A percentile compares a stretch with the other conserved stretches of the same genome.
These are phyloP conservation scores for Akanthomyces uredinophilus DNA, from an alignment of 2,329 filamentous ascomycete genomes.

Conservation along the genomic window DNA sequence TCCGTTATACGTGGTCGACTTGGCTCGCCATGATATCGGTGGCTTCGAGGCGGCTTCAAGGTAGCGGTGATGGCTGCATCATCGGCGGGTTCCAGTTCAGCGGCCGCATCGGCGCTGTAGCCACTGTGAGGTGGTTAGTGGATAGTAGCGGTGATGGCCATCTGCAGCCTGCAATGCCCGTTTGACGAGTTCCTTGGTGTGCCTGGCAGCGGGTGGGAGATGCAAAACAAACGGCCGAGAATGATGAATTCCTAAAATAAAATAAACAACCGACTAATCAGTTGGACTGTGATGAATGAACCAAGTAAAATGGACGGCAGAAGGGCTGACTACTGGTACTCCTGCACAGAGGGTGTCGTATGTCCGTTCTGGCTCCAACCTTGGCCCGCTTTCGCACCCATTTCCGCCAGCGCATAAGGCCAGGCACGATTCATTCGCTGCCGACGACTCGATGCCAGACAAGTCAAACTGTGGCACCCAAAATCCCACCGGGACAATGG, in stretches of 20 bases:
- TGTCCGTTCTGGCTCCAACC: constrained; percentile 9
- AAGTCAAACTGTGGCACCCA: not conserved
- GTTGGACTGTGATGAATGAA: not conserved
- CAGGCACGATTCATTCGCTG: constrained; percentile 10
- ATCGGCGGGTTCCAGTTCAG: not conserved
- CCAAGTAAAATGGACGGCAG: not conserved
- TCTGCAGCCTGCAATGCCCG: not conserved
- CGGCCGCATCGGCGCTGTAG: not conserved
- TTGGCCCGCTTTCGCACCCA: constrained; percentile 12
- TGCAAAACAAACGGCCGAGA: not conserved
- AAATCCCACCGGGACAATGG: not conserved
- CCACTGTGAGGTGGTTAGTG: not conserved
- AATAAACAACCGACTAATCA: too few species aligned
- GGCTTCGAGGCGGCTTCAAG: not conserved
- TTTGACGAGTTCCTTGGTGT: not conserved
- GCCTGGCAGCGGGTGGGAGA: not conserved
- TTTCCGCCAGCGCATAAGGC: constrained; percentile 8
- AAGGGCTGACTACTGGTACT: not conserved
- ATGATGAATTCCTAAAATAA: not conserved
- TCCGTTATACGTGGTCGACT: not conserved
- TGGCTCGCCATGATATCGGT: not conserved
- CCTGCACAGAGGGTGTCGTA: not conserved
- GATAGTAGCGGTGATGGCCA: constrained; percentile 1
- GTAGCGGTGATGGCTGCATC: constrained; percentile 3
- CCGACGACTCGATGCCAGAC: not conserved